These are phyloP conservation scores for Triangularia verruculosa DNA, from an alignment of 2,329 filamentous ascomycete species.

Conservation along the genomic window DNA sequence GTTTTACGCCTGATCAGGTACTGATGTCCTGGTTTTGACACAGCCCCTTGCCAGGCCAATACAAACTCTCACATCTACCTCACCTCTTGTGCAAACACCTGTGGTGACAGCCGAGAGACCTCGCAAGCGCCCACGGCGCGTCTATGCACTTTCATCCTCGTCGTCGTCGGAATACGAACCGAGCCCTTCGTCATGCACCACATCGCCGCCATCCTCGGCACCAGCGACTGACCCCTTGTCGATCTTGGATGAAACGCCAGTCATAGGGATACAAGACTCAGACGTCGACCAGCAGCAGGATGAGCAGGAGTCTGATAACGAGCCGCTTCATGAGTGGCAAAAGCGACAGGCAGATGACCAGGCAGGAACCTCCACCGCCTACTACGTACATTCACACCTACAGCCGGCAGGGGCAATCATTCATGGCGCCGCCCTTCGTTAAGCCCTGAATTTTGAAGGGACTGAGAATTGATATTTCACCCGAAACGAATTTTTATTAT, in stretches of 20 bases:
- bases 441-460: neutral
- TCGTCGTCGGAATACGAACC: neutral
- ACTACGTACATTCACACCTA: neutral
- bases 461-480: neutral
- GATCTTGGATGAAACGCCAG: neutral
- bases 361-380: neutral
- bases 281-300: neutral
- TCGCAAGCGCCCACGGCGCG: neutral
- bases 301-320: conserved; percentile 28
- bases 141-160: neutral
- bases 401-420: neutral
- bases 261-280: neutral
- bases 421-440: neutral
- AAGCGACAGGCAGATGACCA: neutral
- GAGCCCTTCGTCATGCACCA: neutral
- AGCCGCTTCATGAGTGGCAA: conserved; percentile 36
- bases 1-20: neutral
- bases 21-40: no score
- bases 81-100: no score
- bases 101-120: neutral
- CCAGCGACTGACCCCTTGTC: neutral
- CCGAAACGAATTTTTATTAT: neutral
- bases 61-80: no score
- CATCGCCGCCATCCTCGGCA: neutral
- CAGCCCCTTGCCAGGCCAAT: no score